phyloP scores from a whole-genome alignment of 495 filamentous ascomycete species.

The Xylaria longipes region DNA sequence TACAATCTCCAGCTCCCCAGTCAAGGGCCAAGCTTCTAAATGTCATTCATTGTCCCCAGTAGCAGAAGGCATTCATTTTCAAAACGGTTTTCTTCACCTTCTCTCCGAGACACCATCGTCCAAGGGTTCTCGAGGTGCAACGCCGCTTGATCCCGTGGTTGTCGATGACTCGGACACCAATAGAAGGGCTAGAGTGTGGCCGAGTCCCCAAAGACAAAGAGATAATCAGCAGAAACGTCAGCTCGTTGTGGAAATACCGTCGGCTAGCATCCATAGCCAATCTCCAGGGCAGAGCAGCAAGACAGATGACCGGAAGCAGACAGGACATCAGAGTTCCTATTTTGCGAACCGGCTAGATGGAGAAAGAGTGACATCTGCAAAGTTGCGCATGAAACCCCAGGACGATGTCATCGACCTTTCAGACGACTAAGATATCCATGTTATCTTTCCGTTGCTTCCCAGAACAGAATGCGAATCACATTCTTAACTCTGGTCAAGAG shows the following conservation, averaged over 20 bases:
- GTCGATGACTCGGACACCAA: slow-evolving; percentile 13
- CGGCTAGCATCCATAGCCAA: not conserved
- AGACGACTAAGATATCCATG: slow-evolving; percentile 2
- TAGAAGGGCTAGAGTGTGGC: not conserved
- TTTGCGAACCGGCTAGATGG: slow-evolving; percentile 1
- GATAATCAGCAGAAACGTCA: not conserved
- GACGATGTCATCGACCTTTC: slow-evolving; percentile 24
- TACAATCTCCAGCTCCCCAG: slow-evolving; percentile 31
- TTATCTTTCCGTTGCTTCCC: not conserved
- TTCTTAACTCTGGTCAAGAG: not conserved
- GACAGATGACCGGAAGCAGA: slow-evolving; percentile 5
- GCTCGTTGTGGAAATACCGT: slow-evolving; percentile 16
- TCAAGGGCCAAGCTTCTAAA: not conserved
- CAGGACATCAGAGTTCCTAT: slow-evolving; percentile 9
- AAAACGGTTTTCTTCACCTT: slow-evolving; percentile 5
- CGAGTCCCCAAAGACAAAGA: not conserved
- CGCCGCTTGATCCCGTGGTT: slow-evolving; percentile 15
- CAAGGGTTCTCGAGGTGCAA: slow-evolving; percentile 22
- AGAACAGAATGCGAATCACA: not conserved
- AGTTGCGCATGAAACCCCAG: not conserved
- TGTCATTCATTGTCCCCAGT: not conserved
- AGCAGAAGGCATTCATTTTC: slow-evolving; percentile 6
- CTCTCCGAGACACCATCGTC: slow-evolving; percentile 24
- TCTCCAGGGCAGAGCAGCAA: not conserved
- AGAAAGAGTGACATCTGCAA: slow-evolving; percentile 14